phyloP scores from a whole-genome alignment of 1,284 basidiomycete species.

The Malassezia equina region DNA sequence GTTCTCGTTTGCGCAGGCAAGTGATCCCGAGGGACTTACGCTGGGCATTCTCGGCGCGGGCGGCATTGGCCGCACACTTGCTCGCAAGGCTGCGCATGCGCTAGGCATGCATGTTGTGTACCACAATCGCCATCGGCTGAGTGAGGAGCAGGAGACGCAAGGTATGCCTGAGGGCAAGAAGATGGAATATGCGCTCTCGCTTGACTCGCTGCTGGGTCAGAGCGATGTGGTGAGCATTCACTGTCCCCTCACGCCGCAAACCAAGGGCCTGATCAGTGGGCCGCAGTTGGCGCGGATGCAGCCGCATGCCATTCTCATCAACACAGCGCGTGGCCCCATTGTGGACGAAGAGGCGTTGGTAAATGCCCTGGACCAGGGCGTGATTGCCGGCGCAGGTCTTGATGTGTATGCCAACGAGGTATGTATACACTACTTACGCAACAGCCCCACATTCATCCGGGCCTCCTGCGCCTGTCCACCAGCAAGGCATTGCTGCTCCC shows the following conservation, averaged over 20 bases:
- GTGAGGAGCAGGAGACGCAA: conserved; percentile 37
- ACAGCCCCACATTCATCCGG: conserved; percentile 26
- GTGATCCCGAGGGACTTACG: conserved; percentile 28
- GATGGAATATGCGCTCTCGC: conserved; percentile 29
- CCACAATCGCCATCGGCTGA: conserved; percentile 33
- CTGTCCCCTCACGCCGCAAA: conserved; percentile 51
- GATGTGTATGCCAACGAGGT: conserved; percentile 87
- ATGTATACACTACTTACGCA: neutral
- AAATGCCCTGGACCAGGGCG: conserved; percentile 26
- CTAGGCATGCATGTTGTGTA: conserved; percentile 38
- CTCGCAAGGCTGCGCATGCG: conserved; percentile 34
- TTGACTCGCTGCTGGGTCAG: conserved; percentile 48
- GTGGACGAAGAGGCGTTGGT: conserved; percentile 49
- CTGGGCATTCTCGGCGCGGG: conserved; percentile 42
- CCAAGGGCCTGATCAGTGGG: conserved; percentile 48
- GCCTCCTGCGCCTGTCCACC: conserved; percentile 22
- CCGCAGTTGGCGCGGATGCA: conserved; percentile 49
- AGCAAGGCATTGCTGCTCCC: conserved; percentile 30
- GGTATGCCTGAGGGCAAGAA: conserved; percentile 22
- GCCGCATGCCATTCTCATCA: conserved; percentile 49
- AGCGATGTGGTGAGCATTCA: conserved; percentile 52
- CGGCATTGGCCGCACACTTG: conserved; percentile 35
- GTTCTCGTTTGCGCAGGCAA: conserved; percentile 27
- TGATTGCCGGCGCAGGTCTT: conserved; percentile 59
- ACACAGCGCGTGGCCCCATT: conserved; percentile 52